Base-by-base conservation (phyloP, 2,329 filamentous ascomycete species). In the Epichloe amarillans region DNA sequence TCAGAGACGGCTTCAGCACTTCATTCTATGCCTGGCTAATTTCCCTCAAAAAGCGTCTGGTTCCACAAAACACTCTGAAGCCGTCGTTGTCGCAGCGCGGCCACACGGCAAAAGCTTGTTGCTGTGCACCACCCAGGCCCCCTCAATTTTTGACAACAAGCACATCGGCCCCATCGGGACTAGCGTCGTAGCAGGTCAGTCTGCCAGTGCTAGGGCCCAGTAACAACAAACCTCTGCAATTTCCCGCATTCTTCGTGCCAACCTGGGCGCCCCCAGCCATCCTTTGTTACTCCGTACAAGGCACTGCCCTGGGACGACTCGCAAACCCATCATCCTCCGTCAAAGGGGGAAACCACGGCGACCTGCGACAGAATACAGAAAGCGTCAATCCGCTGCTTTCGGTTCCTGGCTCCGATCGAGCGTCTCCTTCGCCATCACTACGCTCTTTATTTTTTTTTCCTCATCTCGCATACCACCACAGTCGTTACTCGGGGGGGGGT, bases 141-240 rank as follows among this genome's bases (percentile, higher is more conserved):
- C 41, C 19, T 39, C n/a, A 19, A 30, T 30, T 3, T 30, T 30
- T 30, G 30, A 30, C 30, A 30, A 30, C 30, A 30, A 30, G 26
- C 15, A 19, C 10, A 19, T 17, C 17, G 30, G 36, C 58, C 50
- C n/a, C 23, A 48, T 47, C 23, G 17, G 51, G 57, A 30, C 54
- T 60, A 55, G 56, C 52, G 41, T 50, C 58, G 53, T 48, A 54
- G 54, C 57, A 55, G 46, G 50, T 55, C 58, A 19, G 33, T 23
- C 12, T 30, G 26, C 26, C 7, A 30, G 26, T 10, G 26, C 17
- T 11, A 46, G 33, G 30, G 53, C 56, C 54, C 55, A 57, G 58
- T 62, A 57, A 58, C 59, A 59, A 57, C 62, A 65, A 60, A 44
- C 57, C 47, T 60, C 56, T 60, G 63, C 62, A 67, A 67, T 67